These are phyloP conservation scores for Hyaloscypha finlandica DNA, from an alignment of 495 filamentous ascomycete species.

Conservation along the genomic window DNA sequence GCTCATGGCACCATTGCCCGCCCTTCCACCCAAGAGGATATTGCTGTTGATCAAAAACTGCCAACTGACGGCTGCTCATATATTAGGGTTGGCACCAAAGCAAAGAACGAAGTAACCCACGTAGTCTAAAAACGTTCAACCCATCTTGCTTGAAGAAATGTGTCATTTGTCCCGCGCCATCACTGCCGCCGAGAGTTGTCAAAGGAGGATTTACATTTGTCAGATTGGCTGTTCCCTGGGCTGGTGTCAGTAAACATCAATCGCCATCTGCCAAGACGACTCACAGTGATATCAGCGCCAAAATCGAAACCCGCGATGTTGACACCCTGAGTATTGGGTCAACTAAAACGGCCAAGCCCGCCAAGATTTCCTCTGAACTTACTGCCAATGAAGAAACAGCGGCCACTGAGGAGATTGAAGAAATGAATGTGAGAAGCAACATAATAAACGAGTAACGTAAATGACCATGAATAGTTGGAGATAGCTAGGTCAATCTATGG, in stretches of 20 bases:
- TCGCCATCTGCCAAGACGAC: conserved; percentile 18
- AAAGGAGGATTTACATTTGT: conserved; percentile 37
- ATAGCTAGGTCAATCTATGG: neutral
- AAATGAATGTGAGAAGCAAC: conserved; percentile 11
- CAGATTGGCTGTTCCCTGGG: conserved; percentile 44
- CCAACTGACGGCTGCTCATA: conserved; percentile 43
- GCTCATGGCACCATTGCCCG: conserved; percentile 2
- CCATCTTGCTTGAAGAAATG: conserved; percentile 52
- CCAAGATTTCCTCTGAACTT: neutral
- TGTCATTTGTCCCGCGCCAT: conserved; percentile 51
- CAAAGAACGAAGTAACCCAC: neutral
- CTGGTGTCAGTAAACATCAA: neutral
- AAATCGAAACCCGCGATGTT: conserved; percentile 51
- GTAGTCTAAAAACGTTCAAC: conserved; percentile 57
- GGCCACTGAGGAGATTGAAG: conserved; percentile 1
- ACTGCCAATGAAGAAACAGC: conserved; percentile 3
- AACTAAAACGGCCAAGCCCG: neutral
- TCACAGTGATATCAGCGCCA: conserved; percentile 40
- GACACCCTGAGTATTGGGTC: conserved; percentile 33
- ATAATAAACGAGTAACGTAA: neutral
- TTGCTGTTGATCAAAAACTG: conserved; percentile 54
- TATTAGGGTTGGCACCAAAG: neutral
- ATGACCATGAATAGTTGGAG: neutral
- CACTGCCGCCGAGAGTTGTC: conserved; percentile 35
- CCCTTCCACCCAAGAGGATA: neutral